A percentile compares a stretch with the other conserved stretches of the same genome.
phyloP scores from a whole-genome alignment of 768 basidiomycete species.

The Pulveroboletus frians region DNA sequence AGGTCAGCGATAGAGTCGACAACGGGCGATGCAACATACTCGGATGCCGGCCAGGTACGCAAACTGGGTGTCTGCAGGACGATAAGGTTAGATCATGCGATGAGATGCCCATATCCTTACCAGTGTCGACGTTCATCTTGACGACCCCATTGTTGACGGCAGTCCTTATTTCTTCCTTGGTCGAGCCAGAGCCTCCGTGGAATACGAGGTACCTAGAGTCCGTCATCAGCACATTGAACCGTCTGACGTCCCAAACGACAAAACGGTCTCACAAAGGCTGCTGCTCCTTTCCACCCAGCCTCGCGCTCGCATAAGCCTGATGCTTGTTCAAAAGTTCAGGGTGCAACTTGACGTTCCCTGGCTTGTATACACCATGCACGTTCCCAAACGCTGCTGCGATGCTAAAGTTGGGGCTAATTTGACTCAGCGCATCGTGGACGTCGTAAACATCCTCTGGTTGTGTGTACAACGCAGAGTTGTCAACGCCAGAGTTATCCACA shows the following conservation, averaged over 20 bases:
- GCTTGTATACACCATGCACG: conserved; percentile 99
- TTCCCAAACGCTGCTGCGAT: conserved; percentile 99
- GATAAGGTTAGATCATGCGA: conserved; percentile 2
- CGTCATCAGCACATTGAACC: not conserved
- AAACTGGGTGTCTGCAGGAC: conserved; percentile 68
- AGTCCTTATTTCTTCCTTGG: conserved; percentile 90
- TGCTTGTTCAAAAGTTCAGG: conserved; percentile 91
- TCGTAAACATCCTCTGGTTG: conserved; percentile 96
- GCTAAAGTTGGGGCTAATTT: conserved; percentile 89
- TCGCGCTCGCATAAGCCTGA: conserved; percentile 67
- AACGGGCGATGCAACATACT: conserved; percentile 34
- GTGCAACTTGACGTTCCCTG: conserved; percentile 91
- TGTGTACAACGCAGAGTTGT: conserved; percentile 92
- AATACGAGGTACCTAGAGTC: conserved; percentile 85
- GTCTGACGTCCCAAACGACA: not conserved
- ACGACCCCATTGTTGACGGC: conserved; percentile 91
- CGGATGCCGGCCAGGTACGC: conserved; percentile 87
- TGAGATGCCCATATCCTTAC: conserved; percentile 22
- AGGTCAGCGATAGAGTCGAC: not conserved
- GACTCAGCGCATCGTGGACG: conserved; percentile 76
- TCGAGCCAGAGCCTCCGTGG: conserved; percentile 99
- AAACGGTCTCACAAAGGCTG: conserved; percentile 71
- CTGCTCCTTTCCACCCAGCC: conserved; percentile 56
- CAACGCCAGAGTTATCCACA: conserved; percentile 94
- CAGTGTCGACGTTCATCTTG: conserved; percentile 99